Conservation (phyloP, 768 basidiomycete species). For the Tulasnella sp. region DNA sequence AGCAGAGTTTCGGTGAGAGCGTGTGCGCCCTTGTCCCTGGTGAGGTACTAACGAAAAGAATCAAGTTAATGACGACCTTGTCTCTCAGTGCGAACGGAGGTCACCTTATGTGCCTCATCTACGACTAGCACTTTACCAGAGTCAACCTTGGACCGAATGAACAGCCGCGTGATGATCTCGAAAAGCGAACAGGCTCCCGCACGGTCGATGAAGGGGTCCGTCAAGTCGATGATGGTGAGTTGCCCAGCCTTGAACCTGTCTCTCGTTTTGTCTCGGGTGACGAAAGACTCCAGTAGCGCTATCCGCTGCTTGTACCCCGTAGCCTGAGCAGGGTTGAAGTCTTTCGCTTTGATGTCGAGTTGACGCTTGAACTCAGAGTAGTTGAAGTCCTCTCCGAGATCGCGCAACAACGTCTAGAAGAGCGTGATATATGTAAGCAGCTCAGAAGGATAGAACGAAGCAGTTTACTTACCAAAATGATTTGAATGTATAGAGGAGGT, state of each 20-base stretch:
- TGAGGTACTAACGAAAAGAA: conserved; percentile 7
- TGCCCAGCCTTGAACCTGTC: conserved; percentile 43
- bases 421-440: too few species aligned
- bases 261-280: conserved; percentile 29
- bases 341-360: background rate
- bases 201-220: conserved; percentile 56
- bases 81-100: background rate
- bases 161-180: conserved; percentile 54
- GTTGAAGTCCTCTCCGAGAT: conserved; percentile 7
- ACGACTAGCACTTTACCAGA: conserved; percentile 7
- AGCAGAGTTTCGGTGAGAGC: conserved; percentile 7
- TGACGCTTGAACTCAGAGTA: conserved; percentile 2
- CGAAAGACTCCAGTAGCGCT: conserved; percentile 4
- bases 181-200: conserved; percentile 57
- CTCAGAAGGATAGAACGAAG: too few species aligned
- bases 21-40: conserved; percentile 23
- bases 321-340: conserved; percentile 5
- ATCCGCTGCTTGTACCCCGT: conserved; percentile 9
- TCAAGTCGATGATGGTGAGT: conserved; percentile 57
- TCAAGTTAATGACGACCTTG: background rate
- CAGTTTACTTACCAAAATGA: conserved; percentile 37
- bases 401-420: conserved; percentile 5
- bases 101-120: conserved; percentile 31
- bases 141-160: conserved; percentile 27
- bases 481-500: conserved; percentile 60